phyloP scores from a whole-genome alignment of 345 rosid species.

The Balakata baccata region DNA sequence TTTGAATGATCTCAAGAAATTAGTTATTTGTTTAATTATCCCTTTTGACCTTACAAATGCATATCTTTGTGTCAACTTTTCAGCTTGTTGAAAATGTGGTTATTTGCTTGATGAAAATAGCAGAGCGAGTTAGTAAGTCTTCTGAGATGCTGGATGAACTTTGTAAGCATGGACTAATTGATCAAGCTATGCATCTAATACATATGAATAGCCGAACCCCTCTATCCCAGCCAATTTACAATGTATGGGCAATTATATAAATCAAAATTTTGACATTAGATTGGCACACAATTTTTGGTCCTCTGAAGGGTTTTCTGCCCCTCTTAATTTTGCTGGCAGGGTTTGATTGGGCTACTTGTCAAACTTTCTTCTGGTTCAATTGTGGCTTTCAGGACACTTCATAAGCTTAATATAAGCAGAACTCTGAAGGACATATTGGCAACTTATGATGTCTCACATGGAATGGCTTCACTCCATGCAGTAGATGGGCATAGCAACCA shows the following conservation, averaged over 20 bases:
- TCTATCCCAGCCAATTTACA: constrained; percentile 67
- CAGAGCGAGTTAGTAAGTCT: constrained; percentile 60
- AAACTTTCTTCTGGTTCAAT: constrained; percentile 70
- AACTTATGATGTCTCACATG: constrained; percentile 61
- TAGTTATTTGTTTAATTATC: neutral
- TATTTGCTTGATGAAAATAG: constrained; percentile 73
- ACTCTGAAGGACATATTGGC: constrained; percentile 74
- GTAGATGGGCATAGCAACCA: constrained; percentile 67
- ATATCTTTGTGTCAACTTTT: constrained; percentile 19
- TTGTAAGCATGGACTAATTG: constrained; percentile 67
- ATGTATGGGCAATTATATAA: constrained; percentile 43
- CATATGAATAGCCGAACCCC: constrained; percentile 71
- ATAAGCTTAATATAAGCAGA: constrained; percentile 75
- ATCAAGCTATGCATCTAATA: constrained; percentile 60
- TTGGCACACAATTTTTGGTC: constrained; percentile 1
- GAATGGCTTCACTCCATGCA: constrained; percentile 53
- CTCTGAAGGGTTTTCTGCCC: constrained; percentile 11
- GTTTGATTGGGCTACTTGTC: constrained; percentile 77
- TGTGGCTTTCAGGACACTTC: constrained; percentile 64
- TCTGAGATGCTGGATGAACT: constrained; percentile 67
- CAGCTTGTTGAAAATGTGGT: constrained; percentile 93
- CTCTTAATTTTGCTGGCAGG: constrained; percentile 51
- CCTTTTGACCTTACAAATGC: constrained; percentile 7
- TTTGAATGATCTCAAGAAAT: constrained; percentile 11
- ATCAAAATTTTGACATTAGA: constrained; percentile 9